phyloP scores from a whole-genome alignment of 352 stramenopile species.

The Phytophthora nicotianae region DNA sequence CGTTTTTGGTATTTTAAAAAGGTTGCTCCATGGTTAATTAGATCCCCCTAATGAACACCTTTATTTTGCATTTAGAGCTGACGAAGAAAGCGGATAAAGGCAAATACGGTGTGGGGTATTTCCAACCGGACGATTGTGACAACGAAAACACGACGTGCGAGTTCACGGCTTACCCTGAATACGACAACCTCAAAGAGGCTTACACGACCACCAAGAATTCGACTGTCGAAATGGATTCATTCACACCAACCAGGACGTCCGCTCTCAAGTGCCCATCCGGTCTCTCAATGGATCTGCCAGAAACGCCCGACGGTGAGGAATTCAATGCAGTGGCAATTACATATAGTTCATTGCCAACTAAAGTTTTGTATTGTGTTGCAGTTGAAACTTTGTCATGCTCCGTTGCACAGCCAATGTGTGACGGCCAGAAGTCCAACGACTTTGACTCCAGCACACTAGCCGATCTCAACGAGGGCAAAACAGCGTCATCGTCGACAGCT shows the following conservation, averaged over 20 bases:
- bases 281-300: slow-evolving; percentile 47
- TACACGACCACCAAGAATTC: slow-evolving; percentile 57
- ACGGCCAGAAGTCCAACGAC: slow-evolving; percentile 49
- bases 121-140: slow-evolving; percentile 63
- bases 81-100: slow-evolving; percentile 54
- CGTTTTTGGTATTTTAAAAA: slow-evolving; percentile 4
- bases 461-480: slow-evolving; percentile 27
- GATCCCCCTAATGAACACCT: neutral
- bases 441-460: slow-evolving; percentile 29
- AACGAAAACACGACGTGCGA: slow-evolving; percentile 50
- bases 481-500: slow-evolving; percentile 6
- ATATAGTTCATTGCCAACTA: neutral
- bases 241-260: slow-evolving; percentile 36
- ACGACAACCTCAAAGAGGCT: slow-evolving; percentile 50
- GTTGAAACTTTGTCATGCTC: slow-evolving; percentile 48
- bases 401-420: slow-evolving; percentile 43
- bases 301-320: slow-evolving; percentile 38
- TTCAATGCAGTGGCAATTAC: neutral
- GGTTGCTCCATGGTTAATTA: neutral
- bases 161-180: slow-evolving; percentile 66
- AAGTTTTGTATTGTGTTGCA: slow-evolving; percentile 8
- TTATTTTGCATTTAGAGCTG: slow-evolving; percentile 26
- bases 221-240: slow-evolving; percentile 46
- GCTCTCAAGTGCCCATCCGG: slow-evolving; percentile 46
- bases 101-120: slow-evolving; percentile 73